phyloP scores from a whole-genome alignment of 2,329 filamentous ascomycete genomes.

The Metarhizium humberi region DNA sequence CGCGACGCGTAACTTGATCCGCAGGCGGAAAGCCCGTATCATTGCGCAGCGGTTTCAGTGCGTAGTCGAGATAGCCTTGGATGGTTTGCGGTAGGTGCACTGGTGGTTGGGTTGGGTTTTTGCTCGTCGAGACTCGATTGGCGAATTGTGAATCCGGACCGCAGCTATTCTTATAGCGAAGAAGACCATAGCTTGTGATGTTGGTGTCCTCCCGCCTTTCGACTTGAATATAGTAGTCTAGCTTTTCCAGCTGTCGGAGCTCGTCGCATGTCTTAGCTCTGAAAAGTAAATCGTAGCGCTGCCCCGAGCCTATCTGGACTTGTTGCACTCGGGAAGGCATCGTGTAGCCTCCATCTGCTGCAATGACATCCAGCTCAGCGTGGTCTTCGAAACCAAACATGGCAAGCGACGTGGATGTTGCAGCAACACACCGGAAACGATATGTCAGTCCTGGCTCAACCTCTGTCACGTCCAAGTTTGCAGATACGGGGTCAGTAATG shows the following conservation, averaged over 20 bases:
- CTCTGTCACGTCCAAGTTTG: conserved; percentile 41
- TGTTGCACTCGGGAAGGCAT: conserved; percentile 33
- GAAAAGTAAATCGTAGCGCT: conserved; percentile 49
- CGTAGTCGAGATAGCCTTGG: conserved; percentile 34
- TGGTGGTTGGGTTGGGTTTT: background rate
- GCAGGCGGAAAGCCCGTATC: conserved; percentile 25
- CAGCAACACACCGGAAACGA: conserved; percentile 50
- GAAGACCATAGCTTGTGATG: conserved; percentile 33
- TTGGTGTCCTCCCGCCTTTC: conserved; percentile 36
- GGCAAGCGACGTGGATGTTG: conserved; percentile 42
- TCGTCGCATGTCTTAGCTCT: conserved; percentile 39
- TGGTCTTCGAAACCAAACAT: conserved; percentile 49
- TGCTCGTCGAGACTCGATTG: background rate
- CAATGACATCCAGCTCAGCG: conserved; percentile 45
- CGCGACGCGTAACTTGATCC: conserved; percentile 35
- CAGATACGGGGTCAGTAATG: background rate
- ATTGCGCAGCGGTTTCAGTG: conserved; percentile 25
- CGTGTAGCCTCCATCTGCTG: conserved; percentile 49
- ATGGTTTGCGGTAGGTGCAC: conserved; percentile 25
- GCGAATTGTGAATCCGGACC: background rate
- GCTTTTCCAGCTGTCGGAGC: conserved; percentile 19
- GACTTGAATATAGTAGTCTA: conserved; percentile 35
- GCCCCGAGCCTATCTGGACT: conserved; percentile 46
- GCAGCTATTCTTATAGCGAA: conserved; percentile 26
- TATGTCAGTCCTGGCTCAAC: conserved; percentile 53